These are phyloP conservation scores for Tanacetum coccineum DNA, from an alignment of 129 eudicot genomes.

Conservation along the genomic window DNA sequence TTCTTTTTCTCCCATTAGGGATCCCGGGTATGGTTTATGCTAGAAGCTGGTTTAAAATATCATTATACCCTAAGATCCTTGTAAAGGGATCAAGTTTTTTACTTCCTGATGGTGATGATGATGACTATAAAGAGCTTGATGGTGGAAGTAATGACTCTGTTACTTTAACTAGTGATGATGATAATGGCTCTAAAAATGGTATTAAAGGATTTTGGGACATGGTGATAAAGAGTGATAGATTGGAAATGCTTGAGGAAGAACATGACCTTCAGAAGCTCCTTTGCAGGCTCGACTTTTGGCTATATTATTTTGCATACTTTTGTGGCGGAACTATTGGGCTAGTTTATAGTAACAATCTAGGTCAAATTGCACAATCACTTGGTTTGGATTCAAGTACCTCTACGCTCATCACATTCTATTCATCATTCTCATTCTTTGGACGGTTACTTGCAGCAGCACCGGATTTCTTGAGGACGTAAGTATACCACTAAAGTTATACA, in stretches of 20 bases:
- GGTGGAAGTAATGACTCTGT: slow-evolving; percentile 23
- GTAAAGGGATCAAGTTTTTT: slow-evolving; percentile 49
- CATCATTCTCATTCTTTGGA: slow-evolving; percentile 86
- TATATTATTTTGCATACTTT: slow-evolving; percentile 70
- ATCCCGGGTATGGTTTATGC: slow-evolving; percentile 80
- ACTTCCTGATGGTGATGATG: slow-evolving; percentile 53
- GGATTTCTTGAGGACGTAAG: slow-evolving; percentile 64
- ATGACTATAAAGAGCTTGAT: slow-evolving; percentile 43
- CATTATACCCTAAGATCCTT: slow-evolving; percentile 39
- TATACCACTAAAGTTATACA: not conserved
- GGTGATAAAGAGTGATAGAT: slow-evolving; percentile 45
- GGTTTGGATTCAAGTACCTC: slow-evolving; percentile 50
- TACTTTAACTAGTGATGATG: not conserved
- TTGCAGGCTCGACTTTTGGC: slow-evolving; percentile 77
- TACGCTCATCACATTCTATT: slow-evolving; percentile 62
- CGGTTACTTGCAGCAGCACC: slow-evolving; percentile 90
- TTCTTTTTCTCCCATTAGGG: slow-evolving; percentile 63
- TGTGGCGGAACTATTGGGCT: slow-evolving; percentile 92
- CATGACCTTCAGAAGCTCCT: slow-evolving; percentile 52
- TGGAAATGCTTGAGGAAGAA: slow-evolving; percentile 83
- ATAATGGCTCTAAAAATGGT: slow-evolving; percentile 13
- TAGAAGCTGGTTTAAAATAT: slow-evolving; percentile 52
- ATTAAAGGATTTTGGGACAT: slow-evolving; percentile 36
- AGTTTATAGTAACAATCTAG: slow-evolving; percentile 84
- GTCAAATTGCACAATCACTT: slow-evolving; percentile 76